These are phyloP conservation scores for Exobasidium cylindrosporum DNA, from an alignment of 1,284 basidiomycete genomes.

Conservation along the genomic window DNA sequence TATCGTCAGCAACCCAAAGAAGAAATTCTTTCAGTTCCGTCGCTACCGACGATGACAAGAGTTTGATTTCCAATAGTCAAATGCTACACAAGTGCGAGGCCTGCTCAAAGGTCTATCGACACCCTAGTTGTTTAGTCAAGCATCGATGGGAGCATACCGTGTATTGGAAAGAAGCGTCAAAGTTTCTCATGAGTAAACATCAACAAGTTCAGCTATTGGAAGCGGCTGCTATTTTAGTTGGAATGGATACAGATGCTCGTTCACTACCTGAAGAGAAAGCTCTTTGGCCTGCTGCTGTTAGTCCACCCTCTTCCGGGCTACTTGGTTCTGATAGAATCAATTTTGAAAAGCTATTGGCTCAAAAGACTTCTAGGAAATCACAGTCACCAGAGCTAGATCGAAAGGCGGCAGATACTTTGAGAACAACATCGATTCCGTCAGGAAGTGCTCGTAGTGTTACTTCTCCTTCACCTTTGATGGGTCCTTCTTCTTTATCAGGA, in stretches of 20 bases:
- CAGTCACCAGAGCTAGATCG: slow-evolving; percentile 16
- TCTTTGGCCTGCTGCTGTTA: slow-evolving; percentile 63
- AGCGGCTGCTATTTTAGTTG: slow-evolving; percentile 84
- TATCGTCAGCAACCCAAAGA: slow-evolving; percentile 20
- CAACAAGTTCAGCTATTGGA: slow-evolving; percentile 97
- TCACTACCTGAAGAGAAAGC: slow-evolving; percentile 89
- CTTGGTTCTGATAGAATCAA: slow-evolving; percentile 57
- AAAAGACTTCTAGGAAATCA: slow-evolving; percentile 21
- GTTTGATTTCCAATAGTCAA: not conserved
- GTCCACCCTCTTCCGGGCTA: slow-evolving; percentile 57
- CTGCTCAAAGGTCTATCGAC: slow-evolving; percentile 74
- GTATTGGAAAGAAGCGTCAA: slow-evolving; percentile 93
- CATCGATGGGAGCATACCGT: slow-evolving; percentile 97
- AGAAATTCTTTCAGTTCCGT: slow-evolving; percentile 53
- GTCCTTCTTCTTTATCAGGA: slow-evolving; percentile 13
- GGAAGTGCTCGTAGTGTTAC: not conserved
- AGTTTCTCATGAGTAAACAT: slow-evolving; percentile 90
- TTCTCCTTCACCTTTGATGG: slow-evolving; percentile 20
- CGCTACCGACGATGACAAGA: slow-evolving; percentile 58
- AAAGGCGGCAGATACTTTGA: slow-evolving; percentile 15
- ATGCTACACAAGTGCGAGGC: slow-evolving; percentile 83
- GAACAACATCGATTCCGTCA: not conserved
- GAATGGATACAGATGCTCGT: slow-evolving; percentile 62
- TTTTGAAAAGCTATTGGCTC: slow-evolving; percentile 53
- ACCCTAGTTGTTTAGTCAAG: slow-evolving; percentile 90